Evolutionary conservation across 2,329 filamentous ascomycete genomes (phyloP).

Genomic region (Paraconiothyrium brasiliense): DNA sequence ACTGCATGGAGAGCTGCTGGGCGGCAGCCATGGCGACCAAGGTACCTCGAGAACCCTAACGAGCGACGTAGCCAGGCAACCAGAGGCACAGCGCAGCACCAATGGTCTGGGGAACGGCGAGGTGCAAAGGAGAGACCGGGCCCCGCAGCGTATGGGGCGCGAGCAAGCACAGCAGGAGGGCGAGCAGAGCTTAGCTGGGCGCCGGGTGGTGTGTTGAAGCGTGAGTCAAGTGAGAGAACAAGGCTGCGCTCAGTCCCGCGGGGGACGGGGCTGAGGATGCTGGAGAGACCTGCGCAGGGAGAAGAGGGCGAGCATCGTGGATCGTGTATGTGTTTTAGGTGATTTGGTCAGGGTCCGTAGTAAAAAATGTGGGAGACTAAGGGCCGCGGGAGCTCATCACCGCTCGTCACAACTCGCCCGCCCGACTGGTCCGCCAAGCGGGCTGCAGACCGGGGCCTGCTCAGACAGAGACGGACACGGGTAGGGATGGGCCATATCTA

Average conservation of each 20-base stretch:
- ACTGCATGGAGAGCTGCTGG: slow-evolving; percentile 64
- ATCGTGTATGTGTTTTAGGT: slow-evolving; percentile 48
- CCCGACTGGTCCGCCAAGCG: slow-evolving; percentile 25
- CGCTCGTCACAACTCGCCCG: slow-evolving; percentile 20
- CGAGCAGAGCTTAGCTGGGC: not conserved
- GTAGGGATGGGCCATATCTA: not conserved
- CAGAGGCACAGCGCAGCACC: slow-evolving; percentile 28
- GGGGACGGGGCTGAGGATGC: slow-evolving; percentile 60
- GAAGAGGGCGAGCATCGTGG: slow-evolving; percentile 51
- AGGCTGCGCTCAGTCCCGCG: slow-evolving; percentile 58
- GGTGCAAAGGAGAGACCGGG: slow-evolving; percentile 5
- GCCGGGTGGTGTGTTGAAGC: not conserved
- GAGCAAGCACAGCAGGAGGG: slow-evolving; percentile 15
- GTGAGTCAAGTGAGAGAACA: slow-evolving; percentile 16
- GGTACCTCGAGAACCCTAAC: slow-evolving; percentile 22
- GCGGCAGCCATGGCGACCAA: slow-evolving; percentile 54
- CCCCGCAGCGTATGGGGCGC: slow-evolving; percentile 11
- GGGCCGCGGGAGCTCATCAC: slow-evolving; percentile 18
- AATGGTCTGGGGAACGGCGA: slow-evolving; percentile 10
- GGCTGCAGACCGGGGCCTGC: slow-evolving; percentile 7
- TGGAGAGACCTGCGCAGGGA: slow-evolving; percentile 54
- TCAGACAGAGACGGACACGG: not conserved
- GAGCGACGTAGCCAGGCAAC: slow-evolving; percentile 18
- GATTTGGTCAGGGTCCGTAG: slow-evolving; percentile 43
- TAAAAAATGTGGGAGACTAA: slow-evolving; percentile 38